Conservation (phyloP, 2,329 filamentous ascomycete genomes). For the Cercospora berteroae region DNA sequence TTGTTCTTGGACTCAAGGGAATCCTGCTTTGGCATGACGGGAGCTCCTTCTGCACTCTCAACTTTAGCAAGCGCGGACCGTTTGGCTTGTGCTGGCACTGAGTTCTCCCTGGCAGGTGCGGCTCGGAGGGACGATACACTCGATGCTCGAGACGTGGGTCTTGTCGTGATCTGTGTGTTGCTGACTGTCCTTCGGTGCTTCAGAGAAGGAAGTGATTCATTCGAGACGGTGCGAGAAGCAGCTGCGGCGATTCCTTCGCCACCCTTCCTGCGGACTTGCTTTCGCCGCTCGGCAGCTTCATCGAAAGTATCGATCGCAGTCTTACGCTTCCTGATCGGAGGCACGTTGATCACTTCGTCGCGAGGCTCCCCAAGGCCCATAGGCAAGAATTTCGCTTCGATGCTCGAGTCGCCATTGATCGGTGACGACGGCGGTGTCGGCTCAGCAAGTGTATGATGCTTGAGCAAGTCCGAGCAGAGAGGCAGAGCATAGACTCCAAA, state of each 20-base stretch:
- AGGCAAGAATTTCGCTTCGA: constrained; percentile 30
- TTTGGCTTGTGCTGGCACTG: constrained; percentile 24
- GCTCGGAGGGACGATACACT: constrained; percentile 32
- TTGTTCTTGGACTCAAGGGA: constrained; percentile 44
- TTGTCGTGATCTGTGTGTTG: constrained; percentile 25
- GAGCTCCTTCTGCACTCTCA: constrained; percentile 24
- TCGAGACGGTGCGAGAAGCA: constrained; percentile 33
- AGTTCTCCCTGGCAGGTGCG: constrained; percentile 22
- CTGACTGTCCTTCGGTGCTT: constrained; percentile 36
- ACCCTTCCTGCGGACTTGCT: constrained; percentile 44
- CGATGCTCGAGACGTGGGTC: constrained; percentile 34
- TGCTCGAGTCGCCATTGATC: constrained; percentile 1
- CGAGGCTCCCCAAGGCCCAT: background rate
- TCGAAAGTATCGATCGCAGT: constrained; percentile 47
- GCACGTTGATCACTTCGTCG: constrained; percentile 27
- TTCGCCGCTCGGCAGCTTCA: constrained; percentile 46
- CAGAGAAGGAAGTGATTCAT: constrained; percentile 30
- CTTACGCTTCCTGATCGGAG: constrained; percentile 43
- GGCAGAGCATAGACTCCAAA: constrained; percentile 41
- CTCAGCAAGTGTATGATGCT: constrained; percentile 13
- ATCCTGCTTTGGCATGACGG: constrained; percentile 9
- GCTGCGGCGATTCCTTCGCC: constrained; percentile 47
- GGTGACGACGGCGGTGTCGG: constrained; percentile 34
- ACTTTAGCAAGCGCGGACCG: constrained; percentile 31
- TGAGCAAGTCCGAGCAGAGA: constrained; percentile 45